Evolutionary conservation across 2,329 filamentous ascomycete species (phyloP), one percentile per base, ranked within the genome.

Genomic region (Pseudocercospora eumusae): DNA sequence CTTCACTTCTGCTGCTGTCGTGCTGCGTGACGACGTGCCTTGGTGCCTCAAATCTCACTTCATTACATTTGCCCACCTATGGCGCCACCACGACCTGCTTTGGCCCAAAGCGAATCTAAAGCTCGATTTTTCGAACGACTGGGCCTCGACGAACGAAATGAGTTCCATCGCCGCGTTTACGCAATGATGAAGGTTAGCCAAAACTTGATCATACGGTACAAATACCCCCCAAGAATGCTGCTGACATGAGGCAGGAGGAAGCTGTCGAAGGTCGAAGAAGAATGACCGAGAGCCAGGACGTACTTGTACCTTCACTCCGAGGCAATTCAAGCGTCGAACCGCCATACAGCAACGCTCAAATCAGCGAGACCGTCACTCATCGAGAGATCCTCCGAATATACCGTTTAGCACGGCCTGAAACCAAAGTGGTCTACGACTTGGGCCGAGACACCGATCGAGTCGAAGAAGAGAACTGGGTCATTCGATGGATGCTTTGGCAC

Each of bases 401-500:
- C 63, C 69, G 70, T 6, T 57, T 64, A 33, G 77, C 79, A n/a
- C 73, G 75, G 6, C 68, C 68, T 1, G 70, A 76, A 15, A 81
- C 80, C 6, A 72, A 68, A 52, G 68, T 70, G 1, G 76, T 76
- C 52, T 82, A 81, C 64, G 74, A 78, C 18, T 69, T 75, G 52
- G 80, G 79, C 13, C 72, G 73, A 25, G 78, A 78, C 58, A 70
- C 68, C 18, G 76, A 76, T 55, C 74, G 74, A 9, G 73, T 76
- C 9, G 76, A 76, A 47, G 77, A 80, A 64, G 77, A 79, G 65
- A 82, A 82, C 59, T 82, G 80, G 80, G 77, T 82, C 40, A 80
- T 80, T 28, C 73, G 77, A n/a, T 82, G 80, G 80, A 78, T 79
- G 65, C 74, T 82, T 5, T 82, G 80, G 80, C 80, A 82, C 66